These are phyloP conservation scores for Moringa oleifera DNA, from an alignment of 345 rosid genomes.

Conservation along the genomic window DNA sequence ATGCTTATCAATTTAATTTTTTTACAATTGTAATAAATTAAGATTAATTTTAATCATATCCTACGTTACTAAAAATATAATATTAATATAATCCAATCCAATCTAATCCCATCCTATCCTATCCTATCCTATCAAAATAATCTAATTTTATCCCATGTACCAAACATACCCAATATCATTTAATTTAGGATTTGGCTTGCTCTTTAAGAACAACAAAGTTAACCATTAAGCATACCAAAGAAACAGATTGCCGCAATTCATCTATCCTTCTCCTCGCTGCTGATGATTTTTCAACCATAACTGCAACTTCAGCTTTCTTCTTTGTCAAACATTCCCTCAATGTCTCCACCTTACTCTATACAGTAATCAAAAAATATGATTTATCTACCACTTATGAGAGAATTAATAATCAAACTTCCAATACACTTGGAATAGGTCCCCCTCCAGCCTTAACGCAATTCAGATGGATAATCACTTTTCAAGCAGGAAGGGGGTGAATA, in stretches of 20 bases:
- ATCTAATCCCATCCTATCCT: no score
- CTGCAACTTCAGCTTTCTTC: conserved; percentile 69
- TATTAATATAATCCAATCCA: no score
- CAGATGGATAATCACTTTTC: not conserved
- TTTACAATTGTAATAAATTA: no score
- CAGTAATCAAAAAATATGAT: not conserved
- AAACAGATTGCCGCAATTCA: conserved; percentile 44
- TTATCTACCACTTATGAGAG: not conserved
- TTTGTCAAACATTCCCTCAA: conserved; percentile 43
- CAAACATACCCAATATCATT: no score
- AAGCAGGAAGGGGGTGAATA: not conserved
- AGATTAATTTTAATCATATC: no score
- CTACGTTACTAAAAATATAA: no score
- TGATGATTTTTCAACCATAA: conserved; percentile 59
- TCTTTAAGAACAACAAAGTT: conserved; percentile 7
- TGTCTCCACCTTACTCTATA: conserved; percentile 52
- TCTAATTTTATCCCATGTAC: no score
- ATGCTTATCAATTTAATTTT: no score
- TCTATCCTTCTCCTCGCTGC: conserved; percentile 67
- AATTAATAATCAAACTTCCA: no score
- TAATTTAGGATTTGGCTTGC: conserved; percentile 6
- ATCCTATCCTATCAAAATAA: no score
- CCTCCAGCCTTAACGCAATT: not conserved
- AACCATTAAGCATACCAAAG: conserved; percentile 46
- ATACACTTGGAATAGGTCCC: no score